Evolutionary conservation across 2,329 filamentous ascomycete genomes (phyloP).

Genomic region (Trichophaea hybrida): DNA sequence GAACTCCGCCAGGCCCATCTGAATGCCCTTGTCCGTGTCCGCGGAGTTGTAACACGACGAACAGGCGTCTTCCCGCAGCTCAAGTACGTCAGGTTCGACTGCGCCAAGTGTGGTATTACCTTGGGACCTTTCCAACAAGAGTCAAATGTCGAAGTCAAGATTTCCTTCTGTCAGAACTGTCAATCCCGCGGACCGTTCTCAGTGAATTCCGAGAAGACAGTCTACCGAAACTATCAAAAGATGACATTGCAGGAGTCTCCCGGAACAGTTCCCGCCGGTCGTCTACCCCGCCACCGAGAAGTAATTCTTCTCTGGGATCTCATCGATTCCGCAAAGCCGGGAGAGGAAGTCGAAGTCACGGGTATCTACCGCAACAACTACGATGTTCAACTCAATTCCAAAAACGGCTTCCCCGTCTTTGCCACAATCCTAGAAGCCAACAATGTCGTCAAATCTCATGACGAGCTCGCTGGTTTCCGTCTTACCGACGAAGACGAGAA

Average conservation of each 20-base stretch:
- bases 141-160: conserved; percentile 88
- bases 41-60: conserved; percentile 84
- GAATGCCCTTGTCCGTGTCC: conserved; percentile 88
- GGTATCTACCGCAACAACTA: conserved; percentile 98
- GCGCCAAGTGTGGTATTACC: conserved; percentile 78
- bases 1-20: conserved; percentile 90
- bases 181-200: conserved; percentile 91
- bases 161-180: conserved; percentile 91
- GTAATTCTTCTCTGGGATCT: conserved; percentile 94
- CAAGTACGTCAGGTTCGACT: conserved; percentile 98
- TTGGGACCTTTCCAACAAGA: conserved; percentile 96
- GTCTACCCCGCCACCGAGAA: conserved; percentile 81
- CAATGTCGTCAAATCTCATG: conserved; percentile 90
- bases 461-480: conserved; percentile 91
- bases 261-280: conserved; percentile 88
- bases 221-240: conserved; percentile 98
- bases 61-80: conserved; percentile 94
- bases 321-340: conserved; percentile 91
- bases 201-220: conserved; percentile 90
- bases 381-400: conserved; percentile 92
- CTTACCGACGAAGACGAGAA: conserved; percentile 92
- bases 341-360: conserved; percentile 93
- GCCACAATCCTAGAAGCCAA: conserved; percentile 96
- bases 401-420: conserved; percentile 96
- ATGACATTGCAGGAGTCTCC: conserved; percentile 93